A percentile compares a stretch with the other conserved stretches of the same genome.
Conservation (phyloP, 2,329 filamentous ascomycete species). For the Cladophialophora immunda region DNA sequence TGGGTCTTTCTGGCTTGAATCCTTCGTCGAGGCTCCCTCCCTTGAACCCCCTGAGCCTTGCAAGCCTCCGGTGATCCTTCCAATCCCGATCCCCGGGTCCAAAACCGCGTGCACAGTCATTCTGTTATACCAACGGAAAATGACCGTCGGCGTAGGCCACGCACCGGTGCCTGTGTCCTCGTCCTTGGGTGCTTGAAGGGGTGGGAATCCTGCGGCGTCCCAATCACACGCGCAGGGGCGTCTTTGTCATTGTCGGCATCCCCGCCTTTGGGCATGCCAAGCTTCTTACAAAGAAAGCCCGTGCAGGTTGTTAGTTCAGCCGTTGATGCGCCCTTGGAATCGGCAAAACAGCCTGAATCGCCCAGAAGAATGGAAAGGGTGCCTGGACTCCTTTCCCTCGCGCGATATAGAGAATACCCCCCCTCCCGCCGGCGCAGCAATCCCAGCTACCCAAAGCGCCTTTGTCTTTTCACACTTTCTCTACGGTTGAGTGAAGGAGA, state of each 20-base stretch:
- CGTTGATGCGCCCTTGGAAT: neutral
- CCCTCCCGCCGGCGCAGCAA: neutral
- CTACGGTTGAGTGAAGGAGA: neutral
- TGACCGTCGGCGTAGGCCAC: neutral
- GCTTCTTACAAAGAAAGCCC: conserved; percentile 8
- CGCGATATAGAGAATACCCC: neutral
- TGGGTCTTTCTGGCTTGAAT: neutral
- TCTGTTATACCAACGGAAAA: neutral
- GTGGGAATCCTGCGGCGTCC: neutral
- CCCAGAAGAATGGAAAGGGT: neutral
- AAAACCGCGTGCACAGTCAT: neutral
- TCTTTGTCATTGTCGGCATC: neutral
- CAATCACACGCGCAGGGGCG: neutral
- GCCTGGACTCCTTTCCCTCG: neutral
- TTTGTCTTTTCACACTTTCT: neutral
- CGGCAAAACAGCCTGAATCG: neutral
- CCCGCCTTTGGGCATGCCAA: conserved; percentile 1
- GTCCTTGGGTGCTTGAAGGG: neutral
- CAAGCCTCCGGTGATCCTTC: neutral
- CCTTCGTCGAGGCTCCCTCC: neutral
- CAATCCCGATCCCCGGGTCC: neutral
- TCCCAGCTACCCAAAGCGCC: neutral
- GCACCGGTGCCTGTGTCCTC: neutral
- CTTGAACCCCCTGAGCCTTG: neutral
- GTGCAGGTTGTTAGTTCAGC: neutral